Conservation (phyloP, 2,329 filamentous ascomycete genomes). For the Cercospora sp. region DNA sequence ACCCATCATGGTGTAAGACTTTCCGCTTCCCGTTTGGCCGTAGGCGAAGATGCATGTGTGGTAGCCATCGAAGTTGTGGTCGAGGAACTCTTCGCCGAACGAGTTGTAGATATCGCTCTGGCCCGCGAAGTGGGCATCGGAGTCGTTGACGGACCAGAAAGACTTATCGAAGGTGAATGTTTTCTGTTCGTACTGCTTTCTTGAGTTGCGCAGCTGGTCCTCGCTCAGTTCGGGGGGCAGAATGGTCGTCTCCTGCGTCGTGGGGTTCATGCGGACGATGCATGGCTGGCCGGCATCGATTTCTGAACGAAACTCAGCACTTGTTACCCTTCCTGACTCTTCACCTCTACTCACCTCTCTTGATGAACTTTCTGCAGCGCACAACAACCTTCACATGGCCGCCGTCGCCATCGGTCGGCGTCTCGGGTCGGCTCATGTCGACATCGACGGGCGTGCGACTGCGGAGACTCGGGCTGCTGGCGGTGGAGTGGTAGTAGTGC, state of each 20-base stretch:
- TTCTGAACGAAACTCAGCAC: slow-evolving; percentile 57
- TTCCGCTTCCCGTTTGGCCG: slow-evolving; percentile 94
- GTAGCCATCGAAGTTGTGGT: slow-evolving; percentile 99
- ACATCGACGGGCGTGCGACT: slow-evolving; percentile 41
- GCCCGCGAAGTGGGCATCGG: slow-evolving; percentile 81
- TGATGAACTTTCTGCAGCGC: slow-evolving; percentile 50
- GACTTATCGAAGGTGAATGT: slow-evolving; percentile 95
- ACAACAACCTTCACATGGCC: slow-evolving; percentile 56
- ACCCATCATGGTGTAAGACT: slow-evolving; percentile 99
- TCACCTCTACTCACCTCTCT: slow-evolving; percentile 41
- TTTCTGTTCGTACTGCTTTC: slow-evolving; percentile 82
- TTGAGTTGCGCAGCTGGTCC: slow-evolving; percentile 53
- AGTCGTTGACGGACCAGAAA: slow-evolving; percentile 88
- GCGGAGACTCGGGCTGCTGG: slow-evolving; percentile 49
- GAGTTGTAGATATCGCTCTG: slow-evolving; percentile 94
- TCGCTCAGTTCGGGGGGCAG: slow-evolving; percentile 57
- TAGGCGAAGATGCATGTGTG: slow-evolving; percentile 99
- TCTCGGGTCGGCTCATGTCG: slow-evolving; percentile 34
- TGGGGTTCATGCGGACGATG: slow-evolving; percentile 86
- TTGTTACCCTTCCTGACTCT: background rate
- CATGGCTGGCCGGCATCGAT: slow-evolving; percentile 77
- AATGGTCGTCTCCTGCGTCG: slow-evolving; percentile 80
- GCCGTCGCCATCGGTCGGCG: slow-evolving; percentile 43
- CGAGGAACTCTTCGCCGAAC: slow-evolving; percentile 92
- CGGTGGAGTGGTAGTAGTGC: slow-evolving; percentile 36